phyloP scores from a whole-genome alignment of 2,329 filamentous ascomycete genomes.

The Aspergillaceae sp. region DNA sequence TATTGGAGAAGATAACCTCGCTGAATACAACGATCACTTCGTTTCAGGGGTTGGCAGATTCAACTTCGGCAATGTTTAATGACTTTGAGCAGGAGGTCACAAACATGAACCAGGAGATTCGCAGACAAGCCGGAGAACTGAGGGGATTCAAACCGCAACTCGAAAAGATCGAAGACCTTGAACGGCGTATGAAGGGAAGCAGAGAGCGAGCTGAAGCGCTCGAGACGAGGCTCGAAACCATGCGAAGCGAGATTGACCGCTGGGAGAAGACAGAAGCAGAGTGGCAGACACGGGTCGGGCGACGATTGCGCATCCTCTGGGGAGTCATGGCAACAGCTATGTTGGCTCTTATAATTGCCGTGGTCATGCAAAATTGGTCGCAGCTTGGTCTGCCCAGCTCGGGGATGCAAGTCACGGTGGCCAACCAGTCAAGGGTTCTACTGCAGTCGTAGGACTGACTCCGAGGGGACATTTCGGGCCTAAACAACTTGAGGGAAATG shows the following conservation, averaged over 20 bases:
- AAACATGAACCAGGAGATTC: slow-evolving; percentile 28
- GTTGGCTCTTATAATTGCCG: slow-evolving; percentile 21
- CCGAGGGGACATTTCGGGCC: too few relatives aligned
- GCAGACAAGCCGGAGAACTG: slow-evolving; percentile 30
- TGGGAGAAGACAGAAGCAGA: slow-evolving; percentile 38
- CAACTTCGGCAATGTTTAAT: slow-evolving; percentile 26
- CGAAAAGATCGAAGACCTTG: slow-evolving; percentile 26
- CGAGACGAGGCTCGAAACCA: slow-evolving; percentile 30
- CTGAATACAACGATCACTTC: slow-evolving; percentile 33
- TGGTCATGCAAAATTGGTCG: slow-evolving; percentile 21
- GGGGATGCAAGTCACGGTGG: slow-evolving; percentile 3
- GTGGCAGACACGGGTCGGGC: slow-evolving; percentile 32
- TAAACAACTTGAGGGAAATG: too few relatives aligned
- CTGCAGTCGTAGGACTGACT: too few relatives aligned
- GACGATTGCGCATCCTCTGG: slow-evolving; percentile 34
- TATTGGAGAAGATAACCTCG: slow-evolving; percentile 36
- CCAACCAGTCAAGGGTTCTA: slow-evolving; percentile 6
- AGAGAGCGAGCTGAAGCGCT: slow-evolving; percentile 28
- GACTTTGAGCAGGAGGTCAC: slow-evolving; percentile 32
- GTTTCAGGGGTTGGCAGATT: slow-evolving; percentile 34
- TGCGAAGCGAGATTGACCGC: slow-evolving; percentile 30
- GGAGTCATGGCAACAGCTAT: slow-evolving; percentile 17
- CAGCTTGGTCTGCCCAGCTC: not conserved
- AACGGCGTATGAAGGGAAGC: slow-evolving; percentile 32
- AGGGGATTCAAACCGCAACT: slow-evolving; percentile 32